These are phyloP conservation scores for Suillus hirtellus DNA, from an alignment of 768 basidiomycete genomes.

Conservation along the genomic window DNA sequence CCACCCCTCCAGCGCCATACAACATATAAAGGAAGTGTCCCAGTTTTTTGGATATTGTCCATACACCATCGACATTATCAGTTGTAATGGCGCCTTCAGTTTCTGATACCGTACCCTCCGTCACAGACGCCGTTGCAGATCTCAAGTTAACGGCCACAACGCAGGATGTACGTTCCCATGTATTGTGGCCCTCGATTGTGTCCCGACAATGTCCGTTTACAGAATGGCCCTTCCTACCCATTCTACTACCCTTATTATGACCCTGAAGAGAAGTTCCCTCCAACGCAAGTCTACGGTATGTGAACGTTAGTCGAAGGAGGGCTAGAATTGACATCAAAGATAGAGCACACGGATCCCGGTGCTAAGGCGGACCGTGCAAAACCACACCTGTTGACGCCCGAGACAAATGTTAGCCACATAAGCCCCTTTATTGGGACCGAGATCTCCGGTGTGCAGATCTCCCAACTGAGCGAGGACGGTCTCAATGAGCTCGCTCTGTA, in stretches of 20 bases:
- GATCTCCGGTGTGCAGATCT: constrained; percentile 51
- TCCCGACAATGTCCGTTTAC: not conserved
- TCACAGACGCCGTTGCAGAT: constrained; percentile 9
- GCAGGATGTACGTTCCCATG: constrained; percentile 6
- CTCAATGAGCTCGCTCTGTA: constrained; percentile 54
- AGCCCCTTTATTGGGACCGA: constrained; percentile 56
- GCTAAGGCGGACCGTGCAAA: constrained; percentile 50
- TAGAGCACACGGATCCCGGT: constrained; percentile 47
- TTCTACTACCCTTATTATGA: constrained; percentile 51
- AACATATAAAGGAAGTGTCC: not conserved
- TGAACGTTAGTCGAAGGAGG: not conserved
- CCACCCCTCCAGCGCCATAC: not conserved
- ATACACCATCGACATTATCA: not conserved
- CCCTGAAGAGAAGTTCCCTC: constrained; percentile 49
- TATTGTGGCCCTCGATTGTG: not conserved
- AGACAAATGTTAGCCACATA: constrained; percentile 39
- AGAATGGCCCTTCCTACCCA: constrained; percentile 47
- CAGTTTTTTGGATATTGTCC: not conserved
- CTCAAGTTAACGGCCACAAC: constrained; percentile 12
- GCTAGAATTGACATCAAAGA: constrained; percentile 7
- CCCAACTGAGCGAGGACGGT: constrained; percentile 50
- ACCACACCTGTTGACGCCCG: constrained; percentile 47
- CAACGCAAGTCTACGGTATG: constrained; percentile 36
- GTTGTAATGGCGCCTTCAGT: constrained; percentile 19
- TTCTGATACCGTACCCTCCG: constrained; percentile 10